Base-by-base conservation (phyloP, 768 basidiomycete species). In the Auricularia auricula-judae region DNA sequence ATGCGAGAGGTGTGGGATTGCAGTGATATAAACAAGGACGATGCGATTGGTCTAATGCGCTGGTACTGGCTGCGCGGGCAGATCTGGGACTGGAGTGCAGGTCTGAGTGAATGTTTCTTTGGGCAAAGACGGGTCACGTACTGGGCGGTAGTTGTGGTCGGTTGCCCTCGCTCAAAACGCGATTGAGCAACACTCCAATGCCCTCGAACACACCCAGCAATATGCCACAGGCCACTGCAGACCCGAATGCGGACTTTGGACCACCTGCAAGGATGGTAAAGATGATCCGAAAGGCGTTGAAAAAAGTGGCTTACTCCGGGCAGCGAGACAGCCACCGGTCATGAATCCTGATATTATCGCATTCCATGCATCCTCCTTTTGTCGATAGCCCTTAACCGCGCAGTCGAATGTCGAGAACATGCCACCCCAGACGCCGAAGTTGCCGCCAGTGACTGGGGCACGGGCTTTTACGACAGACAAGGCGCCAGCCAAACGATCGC, bases 331-430 rank as follows among this genome's bases (percentile, higher is more conserved):
- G 64, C 97, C 97, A 76, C 97, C 97, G 10, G 97, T 98, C 86
- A 97, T 84, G 79, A 99, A 99, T 56, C 97, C 97, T 33, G 94
- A 93, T 62, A 97, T 88, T 71, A 99, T 98, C 51, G 94, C 94
- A 73, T 99, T 99, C 94, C 94, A 99, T 62, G 96, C 91, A 75
- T 97, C 95, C 76, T 97, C 94, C 74, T 98, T 97, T 79, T 97
- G 93, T 74, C 94, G 82, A 80, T 86, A 92, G 14, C 93, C 92
- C 77, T 99, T 98, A 70, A 99, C 89, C 0, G 94, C 94, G 75
- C 97, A 99, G 76, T 98, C 97, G 70, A 97, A 99, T 39, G 93
- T 91, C 56, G 94, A 98, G 76, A 99, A 99, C 86, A 99, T 89
- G 69, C 96, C 97, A 73, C 96, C 91, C 90, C 91, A 93, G 16